These are phyloP conservation scores for Mycena latifolia DNA, from an alignment of 768 basidiomycete genomes.

Conservation along the genomic window DNA sequence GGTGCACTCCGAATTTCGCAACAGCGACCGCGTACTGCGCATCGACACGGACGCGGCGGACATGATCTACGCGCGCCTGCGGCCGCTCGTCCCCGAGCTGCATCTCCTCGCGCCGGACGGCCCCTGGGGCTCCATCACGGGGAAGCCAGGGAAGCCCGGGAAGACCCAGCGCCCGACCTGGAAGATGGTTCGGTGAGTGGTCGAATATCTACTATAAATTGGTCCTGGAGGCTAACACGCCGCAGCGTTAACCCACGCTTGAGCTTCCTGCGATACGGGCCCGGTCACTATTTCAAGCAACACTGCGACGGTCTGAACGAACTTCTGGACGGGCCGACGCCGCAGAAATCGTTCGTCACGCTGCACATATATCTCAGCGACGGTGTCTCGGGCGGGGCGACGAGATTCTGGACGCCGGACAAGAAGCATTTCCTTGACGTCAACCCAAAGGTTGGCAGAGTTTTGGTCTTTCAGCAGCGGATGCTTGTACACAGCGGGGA, in stretches of 20 bases:
- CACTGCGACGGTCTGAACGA: slow-evolving; percentile 50
- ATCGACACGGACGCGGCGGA: slow-evolving; percentile 49
- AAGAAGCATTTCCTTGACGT: slow-evolving; percentile 52
- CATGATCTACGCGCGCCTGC: slow-evolving; percentile 51
- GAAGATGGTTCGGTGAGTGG: slow-evolving; percentile 49
- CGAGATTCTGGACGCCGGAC: slow-evolving; percentile 52
- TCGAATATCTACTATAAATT: background rate
- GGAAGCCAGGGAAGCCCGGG: slow-evolving; percentile 28
- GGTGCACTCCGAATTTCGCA: slow-evolving; percentile 53
- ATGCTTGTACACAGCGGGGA: slow-evolving; percentile 57
- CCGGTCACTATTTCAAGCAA: slow-evolving; percentile 54
- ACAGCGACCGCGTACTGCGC: slow-evolving; percentile 54
- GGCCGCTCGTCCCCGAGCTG: slow-evolving; percentile 53
- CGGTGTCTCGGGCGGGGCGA: slow-evolving; percentile 46
- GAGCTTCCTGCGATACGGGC: slow-evolving; percentile 58
- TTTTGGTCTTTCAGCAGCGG: slow-evolving; percentile 57
- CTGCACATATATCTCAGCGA: slow-evolving; percentile 58
- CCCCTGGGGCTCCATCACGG: slow-evolving; percentile 50
- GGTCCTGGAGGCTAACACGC: background rate
- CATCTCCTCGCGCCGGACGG: slow-evolving; percentile 46
- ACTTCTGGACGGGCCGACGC: slow-evolving; percentile 47
- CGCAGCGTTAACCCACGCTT: slow-evolving; percentile 56
- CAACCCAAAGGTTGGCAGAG: slow-evolving; percentile 55
- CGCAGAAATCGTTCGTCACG: slow-evolving; percentile 55
- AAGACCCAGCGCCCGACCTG: slow-evolving; percentile 47